A percentile compares a stretch with the other conserved stretches of the same genome.
phyloP scores from a whole-genome alignment of 805 yeast genomes.

The Monosporozyma unispora region DNA sequence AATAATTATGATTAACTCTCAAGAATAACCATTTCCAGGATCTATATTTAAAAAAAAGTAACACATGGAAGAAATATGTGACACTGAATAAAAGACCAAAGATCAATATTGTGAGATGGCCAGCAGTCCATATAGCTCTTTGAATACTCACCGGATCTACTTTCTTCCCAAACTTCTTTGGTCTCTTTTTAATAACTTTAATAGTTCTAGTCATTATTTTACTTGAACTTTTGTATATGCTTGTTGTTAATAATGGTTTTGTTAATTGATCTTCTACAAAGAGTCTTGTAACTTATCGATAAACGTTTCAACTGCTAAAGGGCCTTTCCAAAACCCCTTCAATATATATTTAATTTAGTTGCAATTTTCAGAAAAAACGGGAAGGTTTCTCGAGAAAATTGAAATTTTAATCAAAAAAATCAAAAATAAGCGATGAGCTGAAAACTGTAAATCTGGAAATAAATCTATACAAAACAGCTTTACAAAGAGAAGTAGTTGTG shows the following conservation, averaged over 20 bases:
- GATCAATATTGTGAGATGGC: conserved; percentile 20
- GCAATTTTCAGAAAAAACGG: background rate
- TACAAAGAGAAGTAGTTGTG: no score
- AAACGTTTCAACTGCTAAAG: background rate
- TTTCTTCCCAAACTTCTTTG: conserved; percentile 10
- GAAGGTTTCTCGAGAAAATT: background rate
- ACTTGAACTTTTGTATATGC: no score
- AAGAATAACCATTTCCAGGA: conserved; percentile 29
- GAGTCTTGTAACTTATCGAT: no score
- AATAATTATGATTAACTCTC: conserved; percentile 17
- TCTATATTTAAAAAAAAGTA: conserved; percentile 25
- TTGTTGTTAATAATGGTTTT: background rate
- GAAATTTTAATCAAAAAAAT: background rate
- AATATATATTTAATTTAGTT: background rate
- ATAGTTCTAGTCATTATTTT: conserved; percentile 9
- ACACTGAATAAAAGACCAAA: conserved; percentile 23
- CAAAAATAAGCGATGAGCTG: background rate
- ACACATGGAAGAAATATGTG: conserved; percentile 19
- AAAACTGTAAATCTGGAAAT: background rate
- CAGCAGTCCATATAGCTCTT: conserved; percentile 22
- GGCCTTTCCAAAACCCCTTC: background rate
- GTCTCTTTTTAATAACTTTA: conserved; percentile 20
- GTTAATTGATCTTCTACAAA: background rate
- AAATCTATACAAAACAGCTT: background rate
- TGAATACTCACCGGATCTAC: conserved; percentile 19